Evolutionary conservation across 306 rosid genomes (phyloP).

Genomic region (Cercis canadensis): DNA sequence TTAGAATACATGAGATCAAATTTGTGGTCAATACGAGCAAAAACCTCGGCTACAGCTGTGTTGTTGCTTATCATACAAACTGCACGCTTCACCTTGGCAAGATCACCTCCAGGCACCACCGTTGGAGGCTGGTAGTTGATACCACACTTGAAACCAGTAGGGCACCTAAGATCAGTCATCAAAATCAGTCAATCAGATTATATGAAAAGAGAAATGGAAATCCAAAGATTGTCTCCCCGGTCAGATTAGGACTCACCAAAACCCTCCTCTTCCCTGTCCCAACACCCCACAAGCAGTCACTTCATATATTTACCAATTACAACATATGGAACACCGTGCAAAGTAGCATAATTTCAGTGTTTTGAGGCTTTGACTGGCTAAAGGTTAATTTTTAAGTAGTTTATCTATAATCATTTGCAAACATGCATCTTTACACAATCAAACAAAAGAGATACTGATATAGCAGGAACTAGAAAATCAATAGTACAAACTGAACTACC

Average conservation of each 20-base stretch:
- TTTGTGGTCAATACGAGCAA: constrained; percentile 71
- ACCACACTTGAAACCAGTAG: constrained; percentile 90
- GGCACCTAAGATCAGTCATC: constrained; percentile 59
- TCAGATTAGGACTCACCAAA: no score
- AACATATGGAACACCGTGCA: background rate
- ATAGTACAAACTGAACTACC: background rate
- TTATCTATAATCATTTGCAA: background rate
- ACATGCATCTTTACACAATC: background rate
- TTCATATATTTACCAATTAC: background rate
- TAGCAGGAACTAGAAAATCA: background rate
- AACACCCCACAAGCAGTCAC: background rate
- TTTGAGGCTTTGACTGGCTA: background rate
- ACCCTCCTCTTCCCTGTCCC: background rate
- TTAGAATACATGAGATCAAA: constrained; percentile 76
- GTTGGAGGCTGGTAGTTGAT: constrained; percentile 79
- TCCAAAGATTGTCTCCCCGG: background rate
- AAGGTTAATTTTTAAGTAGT: background rate
- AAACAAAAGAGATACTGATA: background rate
- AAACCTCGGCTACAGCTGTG: constrained; percentile 73
- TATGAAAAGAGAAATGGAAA: constrained; percentile 1
- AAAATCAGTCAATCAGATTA: background rate
- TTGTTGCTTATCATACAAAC: constrained; percentile 86
- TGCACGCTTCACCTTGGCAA: constrained; percentile 69
- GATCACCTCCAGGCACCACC: constrained; percentile 84
- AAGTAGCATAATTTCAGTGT: background rate